Percentiles rank a stretch among this genome's conserved stretches.
Conservation (phyloP, 140 eudicot genomes). For the Flaveria floridana region DNA sequence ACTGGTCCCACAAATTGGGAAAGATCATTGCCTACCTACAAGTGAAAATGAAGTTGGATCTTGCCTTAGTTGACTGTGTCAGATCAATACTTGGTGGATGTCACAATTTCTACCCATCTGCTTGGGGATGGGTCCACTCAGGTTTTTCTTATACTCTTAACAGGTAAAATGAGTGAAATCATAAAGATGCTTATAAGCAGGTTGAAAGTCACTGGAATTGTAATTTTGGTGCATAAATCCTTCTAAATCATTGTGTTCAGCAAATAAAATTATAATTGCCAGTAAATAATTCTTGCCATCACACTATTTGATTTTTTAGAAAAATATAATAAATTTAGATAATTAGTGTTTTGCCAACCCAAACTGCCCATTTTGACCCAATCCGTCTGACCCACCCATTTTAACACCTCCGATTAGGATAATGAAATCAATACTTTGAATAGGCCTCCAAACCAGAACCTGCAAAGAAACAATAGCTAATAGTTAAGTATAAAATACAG, state of each 20-base stretch:
- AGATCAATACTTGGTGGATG: conserved; percentile 10
- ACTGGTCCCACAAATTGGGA: conserved; percentile 94
- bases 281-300: neutral
- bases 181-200: neutral
- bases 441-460: conserved; percentile 98
- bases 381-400: neutral
- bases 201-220: neutral
- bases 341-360: neutral
- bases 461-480: conserved; percentile 36
- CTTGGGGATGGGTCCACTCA: neutral
- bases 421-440: conserved; percentile 58
- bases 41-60: conserved; percentile 19
- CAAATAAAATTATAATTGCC: no score
- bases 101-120: neutral
- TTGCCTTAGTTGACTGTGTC: conserved; percentile 14
- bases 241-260: conserved; percentile 1
- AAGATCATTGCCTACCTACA: conserved; percentile 88
- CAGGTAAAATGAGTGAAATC: neutral
- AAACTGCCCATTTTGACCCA: conserved; percentile 15
- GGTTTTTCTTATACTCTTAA: neutral
- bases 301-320: neutral
- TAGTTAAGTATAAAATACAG: conserved; percentile 13
- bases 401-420: conserved; percentile 8
- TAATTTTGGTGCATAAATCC: conserved; percentile 10
- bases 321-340: neutral